Conservation (phyloP, 805 yeast genomes). For the Millerozyma acaciae region DNA sequence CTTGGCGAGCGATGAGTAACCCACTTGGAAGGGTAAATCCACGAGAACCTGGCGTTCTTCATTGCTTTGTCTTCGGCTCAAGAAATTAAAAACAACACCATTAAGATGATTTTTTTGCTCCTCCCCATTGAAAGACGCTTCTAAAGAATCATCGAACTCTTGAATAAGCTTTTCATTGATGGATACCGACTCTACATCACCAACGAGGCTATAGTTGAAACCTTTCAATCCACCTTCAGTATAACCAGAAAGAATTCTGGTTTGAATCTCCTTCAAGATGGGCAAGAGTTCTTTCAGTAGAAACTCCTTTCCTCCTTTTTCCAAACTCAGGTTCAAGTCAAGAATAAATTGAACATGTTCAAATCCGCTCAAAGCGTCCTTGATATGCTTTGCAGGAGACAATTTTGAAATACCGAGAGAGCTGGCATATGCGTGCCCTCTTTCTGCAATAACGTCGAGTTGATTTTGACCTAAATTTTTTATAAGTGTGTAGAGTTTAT, state of each 20-base stretch:
- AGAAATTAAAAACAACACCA: not conserved
- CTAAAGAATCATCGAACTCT: constrained; percentile 27
- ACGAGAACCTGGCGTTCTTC: constrained; percentile 42
- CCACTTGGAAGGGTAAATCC: constrained; percentile 82
- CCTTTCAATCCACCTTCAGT: constrained; percentile 8
- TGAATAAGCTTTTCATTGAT: constrained; percentile 33
- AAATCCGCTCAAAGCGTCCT: constrained; percentile 69
- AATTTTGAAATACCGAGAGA: constrained; percentile 61
- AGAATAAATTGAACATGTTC: constrained; percentile 70
- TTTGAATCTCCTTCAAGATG: constrained; percentile 50
- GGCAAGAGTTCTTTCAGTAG: constrained; percentile 55
- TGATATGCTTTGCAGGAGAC: constrained; percentile 55
- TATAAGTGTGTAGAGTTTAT: constrained; percentile 69
- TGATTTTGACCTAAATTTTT: constrained; percentile 74
- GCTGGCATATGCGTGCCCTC: constrained; percentile 84
- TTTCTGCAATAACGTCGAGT: constrained; percentile 73
- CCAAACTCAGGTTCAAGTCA: constrained; percentile 51
- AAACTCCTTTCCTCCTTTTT: constrained; percentile 31
- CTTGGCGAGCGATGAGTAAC: constrained; percentile 68
- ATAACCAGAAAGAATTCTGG: constrained; percentile 32
- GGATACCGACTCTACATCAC: constrained; percentile 43
- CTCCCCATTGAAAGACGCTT: constrained; percentile 7
- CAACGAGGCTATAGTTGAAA: constrained; percentile 54
- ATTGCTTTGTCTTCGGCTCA: not conserved
- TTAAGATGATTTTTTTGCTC: constrained; percentile 8